Conservation (phyloP, 176 grass and related monocot species). For the Melocanna baccifera region DNA sequence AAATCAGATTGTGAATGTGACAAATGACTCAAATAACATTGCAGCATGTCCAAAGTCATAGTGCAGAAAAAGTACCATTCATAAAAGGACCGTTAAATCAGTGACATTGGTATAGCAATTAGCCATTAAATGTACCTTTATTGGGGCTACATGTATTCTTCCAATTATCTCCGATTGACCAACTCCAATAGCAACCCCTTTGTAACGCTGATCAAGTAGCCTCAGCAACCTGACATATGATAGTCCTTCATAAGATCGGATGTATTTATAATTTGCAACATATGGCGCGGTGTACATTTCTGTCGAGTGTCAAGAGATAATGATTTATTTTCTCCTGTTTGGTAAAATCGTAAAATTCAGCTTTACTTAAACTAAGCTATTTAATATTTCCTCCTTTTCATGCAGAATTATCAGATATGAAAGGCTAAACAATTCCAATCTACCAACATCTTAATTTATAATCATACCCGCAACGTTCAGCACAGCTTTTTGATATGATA, state of each 20-base stretch:
- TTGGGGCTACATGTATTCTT: conserved; percentile 92
- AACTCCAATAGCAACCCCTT: conserved; percentile 86
- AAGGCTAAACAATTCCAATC: not conserved
- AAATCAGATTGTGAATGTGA: not conserved
- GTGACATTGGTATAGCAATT: conserved; percentile 1
- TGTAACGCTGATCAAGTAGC: conserved; percentile 87
- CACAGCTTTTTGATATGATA: conserved; percentile 97
- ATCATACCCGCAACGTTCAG: conserved; percentile 91
- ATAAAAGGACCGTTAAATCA: conserved; percentile 5
- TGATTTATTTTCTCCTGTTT: not conserved
- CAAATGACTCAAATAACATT: conserved; percentile 6
- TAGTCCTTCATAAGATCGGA: conserved; percentile 7
- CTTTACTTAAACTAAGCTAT: not conserved
- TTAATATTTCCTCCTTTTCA: not conserved
- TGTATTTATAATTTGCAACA: not conserved
- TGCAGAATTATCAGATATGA: conserved; percentile 1
- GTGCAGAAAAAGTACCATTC: not conserved
- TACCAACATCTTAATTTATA: conserved; percentile 19
- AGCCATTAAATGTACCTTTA: conserved; percentile 65
- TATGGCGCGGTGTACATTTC: not conserved
- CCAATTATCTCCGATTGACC: conserved; percentile 97
- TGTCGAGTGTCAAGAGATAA: not conserved
- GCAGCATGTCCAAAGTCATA: not conserved
- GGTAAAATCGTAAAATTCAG: not conserved
- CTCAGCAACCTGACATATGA: conserved; percentile 69